A percentile compares a stretch with the other conserved stretches of the same genome.
phyloP scores from a whole-genome alignment of 2,329 filamentous ascomycete genomes.

The Simplicillium sp. region DNA sequence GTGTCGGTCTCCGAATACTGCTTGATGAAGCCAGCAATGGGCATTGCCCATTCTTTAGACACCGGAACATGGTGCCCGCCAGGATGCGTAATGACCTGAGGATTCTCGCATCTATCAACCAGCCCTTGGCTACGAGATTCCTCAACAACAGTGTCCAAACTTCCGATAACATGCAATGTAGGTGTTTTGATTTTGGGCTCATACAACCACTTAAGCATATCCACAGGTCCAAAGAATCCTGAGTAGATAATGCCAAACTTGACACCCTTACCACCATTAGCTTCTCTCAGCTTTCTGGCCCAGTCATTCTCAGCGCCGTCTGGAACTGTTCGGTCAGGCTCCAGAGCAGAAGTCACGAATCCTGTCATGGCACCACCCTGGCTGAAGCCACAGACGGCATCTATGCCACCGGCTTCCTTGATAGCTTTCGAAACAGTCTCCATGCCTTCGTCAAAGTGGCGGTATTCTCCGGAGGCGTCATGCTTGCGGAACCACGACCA shows the following conservation, averaged over 20 bases:
- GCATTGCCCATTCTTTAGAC: conserved; percentile 70
- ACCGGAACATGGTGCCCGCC: conserved; percentile 87
- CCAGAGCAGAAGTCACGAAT: conserved; percentile 64
- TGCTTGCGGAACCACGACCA: conserved; percentile 79
- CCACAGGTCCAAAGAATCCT: conserved; percentile 60
- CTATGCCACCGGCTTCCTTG: conserved; percentile 54
- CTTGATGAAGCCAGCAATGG: conserved; percentile 62
- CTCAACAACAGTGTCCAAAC: conserved; percentile 79
- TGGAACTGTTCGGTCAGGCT: conserved; percentile 28
- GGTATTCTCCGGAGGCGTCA: conserved; percentile 54
- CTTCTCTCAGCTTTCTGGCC: conserved; percentile 34
- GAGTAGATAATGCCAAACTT: conserved; percentile 71
- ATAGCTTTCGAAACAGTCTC: conserved; percentile 51
- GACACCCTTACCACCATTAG: conserved; percentile 37
- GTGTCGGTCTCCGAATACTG: conserved; percentile 21
- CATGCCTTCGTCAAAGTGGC: conserved; percentile 61
- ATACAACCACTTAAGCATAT: conserved; percentile 54
- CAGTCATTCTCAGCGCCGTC: conserved; percentile 25
- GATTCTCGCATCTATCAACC: conserved; percentile 51
- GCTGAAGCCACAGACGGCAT: conserved; percentile 74
- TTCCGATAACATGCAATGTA: conserved; percentile 72
- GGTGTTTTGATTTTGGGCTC: conserved; percentile 68
- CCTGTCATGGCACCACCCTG: conserved; percentile 68
- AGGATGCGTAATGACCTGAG: conserved; percentile 58
- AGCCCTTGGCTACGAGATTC: conserved; percentile 61